These are phyloP conservation scores for Geranium brycei DNA, from an alignment of 345 rosid species.

Conservation along the genomic window DNA sequence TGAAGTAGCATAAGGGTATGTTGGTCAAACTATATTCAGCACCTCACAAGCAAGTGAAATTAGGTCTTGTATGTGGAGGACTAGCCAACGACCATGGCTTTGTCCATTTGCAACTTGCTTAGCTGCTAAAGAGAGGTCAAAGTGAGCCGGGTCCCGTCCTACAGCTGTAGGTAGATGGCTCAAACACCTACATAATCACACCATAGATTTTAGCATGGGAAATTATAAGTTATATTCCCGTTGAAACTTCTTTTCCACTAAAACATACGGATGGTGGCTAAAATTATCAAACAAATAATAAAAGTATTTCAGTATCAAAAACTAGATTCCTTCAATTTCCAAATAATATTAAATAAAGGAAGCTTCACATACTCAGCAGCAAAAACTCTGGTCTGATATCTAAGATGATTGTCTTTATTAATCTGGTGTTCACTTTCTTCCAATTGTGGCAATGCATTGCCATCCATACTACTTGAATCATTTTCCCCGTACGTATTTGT, in stretches of 20 bases:
- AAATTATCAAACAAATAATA: too few relatives aligned
- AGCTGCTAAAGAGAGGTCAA: slow-evolving; percentile 75
- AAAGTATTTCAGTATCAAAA: too few relatives aligned
- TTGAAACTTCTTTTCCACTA: too few relatives aligned
- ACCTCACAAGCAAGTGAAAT: slow-evolving; percentile 97
- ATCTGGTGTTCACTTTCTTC: slow-evolving; percentile 74
- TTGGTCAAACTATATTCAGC: slow-evolving; percentile 11
- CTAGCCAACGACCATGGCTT: slow-evolving; percentile 63
- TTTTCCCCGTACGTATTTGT: slow-evolving; percentile 23
- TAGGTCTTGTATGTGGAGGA: slow-evolving; percentile 72
- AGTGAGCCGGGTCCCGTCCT: slow-evolving; percentile 69
- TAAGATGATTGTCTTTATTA: slow-evolving; percentile 66
- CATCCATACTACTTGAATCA: slow-evolving; percentile 18
- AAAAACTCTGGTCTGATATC: slow-evolving; percentile 86
- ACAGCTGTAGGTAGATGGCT: slow-evolving; percentile 84
- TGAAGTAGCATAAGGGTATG: slow-evolving; percentile 7
- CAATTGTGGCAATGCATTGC: slow-evolving; percentile 27
- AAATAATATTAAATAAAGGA: slow-evolving; percentile 6
- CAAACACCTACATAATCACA: slow-evolving; percentile 50
- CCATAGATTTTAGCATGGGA: too few relatives aligned
- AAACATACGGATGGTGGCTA: too few relatives aligned
- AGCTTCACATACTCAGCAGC: slow-evolving; percentile 77
- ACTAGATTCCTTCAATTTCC: too few relatives aligned
- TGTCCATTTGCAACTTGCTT: slow-evolving; percentile 27
- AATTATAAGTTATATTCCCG: background rate